phyloP scores from a whole-genome alignment of 139 green algal genomes.

The Monoraphidium neglectum region DNA sequence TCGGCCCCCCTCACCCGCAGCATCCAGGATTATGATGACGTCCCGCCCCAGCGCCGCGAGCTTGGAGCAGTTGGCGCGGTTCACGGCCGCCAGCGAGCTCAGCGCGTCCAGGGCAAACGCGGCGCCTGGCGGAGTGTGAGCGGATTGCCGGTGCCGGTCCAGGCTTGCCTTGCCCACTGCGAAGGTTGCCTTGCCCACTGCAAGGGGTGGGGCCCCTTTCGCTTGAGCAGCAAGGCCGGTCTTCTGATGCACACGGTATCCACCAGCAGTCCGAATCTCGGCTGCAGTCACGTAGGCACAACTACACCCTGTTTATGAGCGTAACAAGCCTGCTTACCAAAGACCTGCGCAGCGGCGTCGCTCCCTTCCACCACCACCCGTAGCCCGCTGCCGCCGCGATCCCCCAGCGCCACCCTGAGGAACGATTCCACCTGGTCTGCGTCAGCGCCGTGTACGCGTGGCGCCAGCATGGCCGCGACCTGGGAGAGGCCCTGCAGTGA shows the following conservation, averaged over 20 bases:
- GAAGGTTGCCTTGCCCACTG: too few species aligned
- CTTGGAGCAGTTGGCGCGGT: slow-evolving; percentile 42
- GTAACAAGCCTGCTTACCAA: background rate
- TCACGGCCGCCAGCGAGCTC: slow-evolving; percentile 12
- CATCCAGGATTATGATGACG: slow-evolving; percentile 45
- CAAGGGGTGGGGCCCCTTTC: too few species aligned
- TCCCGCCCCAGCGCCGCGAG: slow-evolving; percentile 37
- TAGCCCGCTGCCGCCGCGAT: slow-evolving; percentile 1
- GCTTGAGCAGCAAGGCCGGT: too few species aligned
- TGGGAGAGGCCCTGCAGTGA: background rate
- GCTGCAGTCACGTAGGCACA: too few species aligned
- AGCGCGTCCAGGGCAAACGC: slow-evolving; percentile 12
- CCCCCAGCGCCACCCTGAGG: background rate
- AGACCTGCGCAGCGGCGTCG: background rate
- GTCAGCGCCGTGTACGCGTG: background rate
- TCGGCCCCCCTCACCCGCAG: slow-evolving; percentile 27
- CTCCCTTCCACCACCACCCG: background rate
- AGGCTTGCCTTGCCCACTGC: too few species aligned
- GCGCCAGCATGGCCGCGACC: background rate
- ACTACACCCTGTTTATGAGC: background rate
- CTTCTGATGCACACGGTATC: too few species aligned
- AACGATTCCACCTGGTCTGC: slow-evolving; percentile 3
- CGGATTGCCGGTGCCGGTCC: background rate
- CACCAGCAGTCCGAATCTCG: too few species aligned
- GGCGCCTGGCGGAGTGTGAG: slow-evolving; percentile 5